These are phyloP conservation scores for Abortiporus biennis DNA, from an alignment of 1,284 basidiomycete genomes.

Conservation along the genomic window DNA sequence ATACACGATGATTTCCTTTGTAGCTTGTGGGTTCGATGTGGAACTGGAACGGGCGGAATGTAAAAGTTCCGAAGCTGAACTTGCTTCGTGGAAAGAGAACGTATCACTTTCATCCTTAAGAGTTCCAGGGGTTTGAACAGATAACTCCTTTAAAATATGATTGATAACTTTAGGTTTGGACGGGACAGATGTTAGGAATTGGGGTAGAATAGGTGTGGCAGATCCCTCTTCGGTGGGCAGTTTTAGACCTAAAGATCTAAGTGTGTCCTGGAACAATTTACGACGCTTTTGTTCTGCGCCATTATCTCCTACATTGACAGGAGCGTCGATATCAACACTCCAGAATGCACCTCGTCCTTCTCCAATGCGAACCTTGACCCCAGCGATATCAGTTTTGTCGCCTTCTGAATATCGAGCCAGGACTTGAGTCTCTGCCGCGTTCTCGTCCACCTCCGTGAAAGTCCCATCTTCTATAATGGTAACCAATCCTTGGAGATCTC, in stretches of 20 bases:
- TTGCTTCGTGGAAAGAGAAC: slow-evolving; percentile 50
- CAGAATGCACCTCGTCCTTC: slow-evolving; percentile 56
- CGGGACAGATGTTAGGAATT: slow-evolving; percentile 41
- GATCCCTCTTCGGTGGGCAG: slow-evolving; percentile 27
- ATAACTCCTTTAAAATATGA: slow-evolving; percentile 31
- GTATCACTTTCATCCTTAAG: slow-evolving; percentile 60
- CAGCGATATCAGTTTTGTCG: slow-evolving; percentile 35
- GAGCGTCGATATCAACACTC: slow-evolving; percentile 61
- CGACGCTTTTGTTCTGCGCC: slow-evolving; percentile 24
- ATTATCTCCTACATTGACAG: slow-evolving; percentile 32
- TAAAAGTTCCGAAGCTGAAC: slow-evolving; percentile 31
- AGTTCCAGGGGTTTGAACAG: slow-evolving; percentile 22
- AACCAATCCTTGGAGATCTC: background rate
- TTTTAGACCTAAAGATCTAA: slow-evolving; percentile 42
- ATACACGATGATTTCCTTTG: slow-evolving; percentile 42
- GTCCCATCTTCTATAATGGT: slow-evolving; percentile 35
- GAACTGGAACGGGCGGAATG: slow-evolving; percentile 19
- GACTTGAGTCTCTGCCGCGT: slow-evolving; percentile 15
- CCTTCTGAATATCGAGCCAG: slow-evolving; percentile 29
- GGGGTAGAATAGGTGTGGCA: slow-evolving; percentile 39
- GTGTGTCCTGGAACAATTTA: slow-evolving; percentile 35
- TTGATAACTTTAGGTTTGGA: slow-evolving; percentile 30
- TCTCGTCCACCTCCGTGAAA: slow-evolving; percentile 30
- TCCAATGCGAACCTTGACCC: slow-evolving; percentile 43
- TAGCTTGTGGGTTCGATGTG: slow-evolving; percentile 17